phyloP scores from a whole-genome alignment of 805 yeast genomes.

The Saturnispora hagleri region DNA sequence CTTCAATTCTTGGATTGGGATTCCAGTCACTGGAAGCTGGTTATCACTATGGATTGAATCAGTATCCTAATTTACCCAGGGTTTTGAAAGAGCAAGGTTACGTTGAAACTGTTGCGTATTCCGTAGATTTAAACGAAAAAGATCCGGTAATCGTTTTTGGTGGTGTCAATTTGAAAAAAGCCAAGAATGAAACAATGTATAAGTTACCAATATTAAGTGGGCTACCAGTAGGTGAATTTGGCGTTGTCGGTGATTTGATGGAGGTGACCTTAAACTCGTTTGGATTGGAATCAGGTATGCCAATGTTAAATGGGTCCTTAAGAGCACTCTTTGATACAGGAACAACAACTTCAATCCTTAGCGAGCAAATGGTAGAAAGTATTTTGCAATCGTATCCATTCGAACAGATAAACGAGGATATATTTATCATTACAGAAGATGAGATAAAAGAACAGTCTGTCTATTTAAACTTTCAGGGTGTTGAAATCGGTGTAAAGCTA shows the following conservation, averaged over 20 bases:
- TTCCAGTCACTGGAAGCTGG: slow-evolving; percentile 1
- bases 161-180: slow-evolving; percentile 1
- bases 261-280: background rate
- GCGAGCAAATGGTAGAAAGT: background rate
- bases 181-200: background rate
- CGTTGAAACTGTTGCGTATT: background rate
- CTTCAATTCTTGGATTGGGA: slow-evolving; percentile 5
- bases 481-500: background rate
- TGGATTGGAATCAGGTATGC: background rate
- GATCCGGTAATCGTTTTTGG: slow-evolving; percentile 4
- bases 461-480: slow-evolving; percentile 4
- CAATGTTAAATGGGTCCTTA: background rate
- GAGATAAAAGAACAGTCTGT: background rate
- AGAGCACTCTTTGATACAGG: slow-evolving; percentile 6
- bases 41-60: background rate
- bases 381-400: background rate
- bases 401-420: background rate
- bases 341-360: background rate
- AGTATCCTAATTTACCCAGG: slow-evolving; percentile 1
- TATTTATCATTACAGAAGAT: background rate
- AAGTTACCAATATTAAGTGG: background rate
- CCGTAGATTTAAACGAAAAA: background rate
- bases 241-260: background rate
- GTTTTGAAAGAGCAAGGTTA: background rate
- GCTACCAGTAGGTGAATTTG: background rate